Evolutionary conservation across 768 basidiomycete genomes (phyloP).

Genomic region (Asterophora lycoperdoides): DNA sequence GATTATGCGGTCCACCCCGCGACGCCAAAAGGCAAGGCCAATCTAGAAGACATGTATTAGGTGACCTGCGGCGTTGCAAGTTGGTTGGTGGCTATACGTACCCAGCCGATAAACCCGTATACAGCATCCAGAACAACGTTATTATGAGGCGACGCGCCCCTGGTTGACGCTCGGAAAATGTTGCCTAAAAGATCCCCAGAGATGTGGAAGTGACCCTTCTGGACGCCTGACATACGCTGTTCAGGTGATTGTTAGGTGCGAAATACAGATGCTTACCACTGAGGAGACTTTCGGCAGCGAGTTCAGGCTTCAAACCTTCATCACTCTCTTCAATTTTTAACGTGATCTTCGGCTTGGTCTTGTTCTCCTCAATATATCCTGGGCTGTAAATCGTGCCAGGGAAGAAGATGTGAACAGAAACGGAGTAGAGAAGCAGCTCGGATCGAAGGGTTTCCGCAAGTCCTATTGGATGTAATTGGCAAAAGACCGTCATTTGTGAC

Average conservation of each 20-base stretch:
- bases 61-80: background rate
- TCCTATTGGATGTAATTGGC: constrained; percentile 36
- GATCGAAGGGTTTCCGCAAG: constrained; percentile 84
- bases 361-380: constrained; percentile 73
- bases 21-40: constrained; percentile 49
- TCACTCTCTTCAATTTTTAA: constrained; percentile 77
- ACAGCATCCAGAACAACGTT: constrained; percentile 54
- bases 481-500: constrained; percentile 1
- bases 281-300: constrained; percentile 55
- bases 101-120: constrained; percentile 43
- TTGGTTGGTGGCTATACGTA: constrained; percentile 26
- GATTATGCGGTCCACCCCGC: constrained; percentile 46
- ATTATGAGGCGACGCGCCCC: constrained; percentile 61
- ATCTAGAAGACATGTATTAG: constrained; percentile 31
- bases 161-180: constrained; percentile 64
- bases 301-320: constrained; percentile 56
- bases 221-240: constrained; percentile 48
- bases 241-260: background rate
- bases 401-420: constrained; percentile 78
- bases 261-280: constrained; percentile 38
- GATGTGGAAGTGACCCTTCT: constrained; percentile 73
- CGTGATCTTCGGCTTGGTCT: constrained; percentile 71
- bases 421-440: constrained; percentile 75
- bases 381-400: constrained; percentile 79
- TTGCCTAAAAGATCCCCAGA: constrained; percentile 66